A percentile compares a stretch with the other conserved stretches of the same genome.
These are phyloP conservation scores for Ceratocystis diversiconidia DNA, from an alignment of 2,329 filamentous ascomycete species.

Conservation along the genomic window DNA sequence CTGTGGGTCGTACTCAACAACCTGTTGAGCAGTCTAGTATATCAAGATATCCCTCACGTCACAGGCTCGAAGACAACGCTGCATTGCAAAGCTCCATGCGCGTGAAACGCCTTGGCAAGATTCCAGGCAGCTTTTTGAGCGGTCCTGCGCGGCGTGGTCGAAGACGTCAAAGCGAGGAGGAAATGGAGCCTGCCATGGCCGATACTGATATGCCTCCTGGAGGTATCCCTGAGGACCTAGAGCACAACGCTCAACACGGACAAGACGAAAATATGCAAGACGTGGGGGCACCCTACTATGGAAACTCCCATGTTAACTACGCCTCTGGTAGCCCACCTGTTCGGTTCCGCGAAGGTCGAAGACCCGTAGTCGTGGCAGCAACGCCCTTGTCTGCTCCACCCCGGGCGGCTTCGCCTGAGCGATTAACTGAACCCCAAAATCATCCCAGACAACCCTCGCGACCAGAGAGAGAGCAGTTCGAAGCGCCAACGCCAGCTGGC, in stretches of 20 bases:
- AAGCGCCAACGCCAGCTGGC: conserved; percentile 32
- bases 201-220: conserved; percentile 27
- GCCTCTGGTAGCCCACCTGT: conserved; percentile 44
- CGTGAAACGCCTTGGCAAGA: conserved; percentile 60
- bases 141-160: conserved; percentile 65
- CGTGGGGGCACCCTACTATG: conserved; percentile 32
- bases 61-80: conserved; percentile 45
- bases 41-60: conserved; percentile 37
- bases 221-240: conserved; percentile 28
- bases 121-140: conserved; percentile 63
- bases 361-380: conserved; percentile 19
- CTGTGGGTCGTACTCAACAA: conserved; percentile 8
- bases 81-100: conserved; percentile 61
- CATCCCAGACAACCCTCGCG: conserved; percentile 19
- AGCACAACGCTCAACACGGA: conserved; percentile 30
- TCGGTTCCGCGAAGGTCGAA: conserved; percentile 28
- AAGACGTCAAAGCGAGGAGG: conserved; percentile 53
- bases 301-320: conserved; percentile 28
- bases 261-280: conserved; percentile 22
- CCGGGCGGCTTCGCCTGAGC: conserved; percentile 35
- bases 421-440: not conserved
- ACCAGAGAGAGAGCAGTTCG: not conserved
- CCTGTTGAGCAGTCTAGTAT: conserved; percentile 22
- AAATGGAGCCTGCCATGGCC: conserved; percentile 32
- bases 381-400: conserved; percentile 44